Percentiles rank a stretch among this genome's conserved stretches.
Conservation (phyloP, 768 basidiomycete species). For the Lentinula sp. region DNA sequence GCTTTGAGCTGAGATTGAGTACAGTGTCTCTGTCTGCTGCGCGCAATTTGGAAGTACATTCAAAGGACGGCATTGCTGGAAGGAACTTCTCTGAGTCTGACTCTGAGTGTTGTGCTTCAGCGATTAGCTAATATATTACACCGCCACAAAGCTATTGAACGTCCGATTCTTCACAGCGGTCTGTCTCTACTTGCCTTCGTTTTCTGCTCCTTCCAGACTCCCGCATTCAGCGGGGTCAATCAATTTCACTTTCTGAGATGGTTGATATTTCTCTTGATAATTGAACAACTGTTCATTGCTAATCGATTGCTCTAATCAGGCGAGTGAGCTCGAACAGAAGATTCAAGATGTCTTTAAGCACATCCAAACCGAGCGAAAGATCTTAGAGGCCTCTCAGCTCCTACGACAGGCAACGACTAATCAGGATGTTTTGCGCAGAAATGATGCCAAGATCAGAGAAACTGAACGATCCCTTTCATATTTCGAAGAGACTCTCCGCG, state of each 20-base stretch:
- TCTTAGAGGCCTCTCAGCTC: constrained; percentile 77
- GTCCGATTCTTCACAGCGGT: constrained; percentile 7
- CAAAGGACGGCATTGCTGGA: constrained; percentile 1
- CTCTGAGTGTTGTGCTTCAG: background rate
- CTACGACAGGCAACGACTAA: constrained; percentile 81
- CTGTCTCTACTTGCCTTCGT: constrained; percentile 4
- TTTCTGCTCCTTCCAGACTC: constrained; percentile 5
- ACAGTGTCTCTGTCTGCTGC: constrained; percentile 36
- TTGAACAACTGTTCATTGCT: constrained; percentile 1
- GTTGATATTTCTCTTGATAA: background rate
- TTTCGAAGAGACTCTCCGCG: constrained; percentile 80
- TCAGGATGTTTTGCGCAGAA: constrained; percentile 76
- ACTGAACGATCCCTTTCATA: constrained; percentile 79
- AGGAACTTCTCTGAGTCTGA: background rate
- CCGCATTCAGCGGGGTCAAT: constrained; percentile 30
- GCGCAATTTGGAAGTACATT: constrained; percentile 27
- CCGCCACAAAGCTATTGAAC: constrained; percentile 3
- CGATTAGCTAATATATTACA: background rate
- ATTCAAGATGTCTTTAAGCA: constrained; percentile 86
- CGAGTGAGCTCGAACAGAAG: constrained; percentile 82
- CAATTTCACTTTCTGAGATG: constrained; percentile 5
- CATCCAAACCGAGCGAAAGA: constrained; percentile 90
- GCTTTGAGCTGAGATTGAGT: constrained; percentile 41
- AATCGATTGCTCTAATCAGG: constrained; percentile 23
- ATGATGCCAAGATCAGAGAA: constrained; percentile 83